Evolutionary conservation across 129 eudicot genomes (phyloP).

Genomic region (Silybum marianum): DNA sequence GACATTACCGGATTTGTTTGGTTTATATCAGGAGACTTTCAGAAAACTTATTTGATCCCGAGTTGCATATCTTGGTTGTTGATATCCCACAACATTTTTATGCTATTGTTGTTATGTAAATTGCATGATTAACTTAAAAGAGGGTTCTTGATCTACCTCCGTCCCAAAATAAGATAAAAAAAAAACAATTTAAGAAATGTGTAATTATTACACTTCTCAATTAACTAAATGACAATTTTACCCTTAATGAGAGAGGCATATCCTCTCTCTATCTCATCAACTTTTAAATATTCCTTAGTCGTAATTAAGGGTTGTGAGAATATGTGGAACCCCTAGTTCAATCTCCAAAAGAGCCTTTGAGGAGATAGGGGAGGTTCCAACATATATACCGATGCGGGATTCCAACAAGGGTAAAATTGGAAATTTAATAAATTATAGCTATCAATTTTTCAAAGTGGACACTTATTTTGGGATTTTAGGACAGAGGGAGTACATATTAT

Average conservation of each 20-base stretch:
- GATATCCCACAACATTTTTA: background rate
- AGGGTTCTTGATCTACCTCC: background rate
- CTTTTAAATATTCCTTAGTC: background rate
- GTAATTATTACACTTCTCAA: no score
- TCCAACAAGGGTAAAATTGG: background rate
- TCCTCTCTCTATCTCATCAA: background rate
- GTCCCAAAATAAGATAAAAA: no score
- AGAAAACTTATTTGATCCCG: no score
- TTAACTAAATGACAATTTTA: background rate
- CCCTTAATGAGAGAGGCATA: background rate
- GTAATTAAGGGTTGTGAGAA: no score
- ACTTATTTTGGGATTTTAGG: background rate
- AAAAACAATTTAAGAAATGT: no score
- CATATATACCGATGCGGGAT: no score
- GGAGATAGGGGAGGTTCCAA: no score
- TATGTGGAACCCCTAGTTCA: no score
- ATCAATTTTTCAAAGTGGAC: background rate
- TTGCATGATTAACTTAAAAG: background rate
- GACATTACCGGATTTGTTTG: no score
- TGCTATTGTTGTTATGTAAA: background rate
- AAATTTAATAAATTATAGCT: background rate
- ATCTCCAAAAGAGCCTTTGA: no score
- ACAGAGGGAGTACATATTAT: background rate
- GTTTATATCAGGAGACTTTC: no score
- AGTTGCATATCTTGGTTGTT: no score